Conservation (phyloP, 805 yeast genomes). For the Teunomyces pallodes region DNA sequence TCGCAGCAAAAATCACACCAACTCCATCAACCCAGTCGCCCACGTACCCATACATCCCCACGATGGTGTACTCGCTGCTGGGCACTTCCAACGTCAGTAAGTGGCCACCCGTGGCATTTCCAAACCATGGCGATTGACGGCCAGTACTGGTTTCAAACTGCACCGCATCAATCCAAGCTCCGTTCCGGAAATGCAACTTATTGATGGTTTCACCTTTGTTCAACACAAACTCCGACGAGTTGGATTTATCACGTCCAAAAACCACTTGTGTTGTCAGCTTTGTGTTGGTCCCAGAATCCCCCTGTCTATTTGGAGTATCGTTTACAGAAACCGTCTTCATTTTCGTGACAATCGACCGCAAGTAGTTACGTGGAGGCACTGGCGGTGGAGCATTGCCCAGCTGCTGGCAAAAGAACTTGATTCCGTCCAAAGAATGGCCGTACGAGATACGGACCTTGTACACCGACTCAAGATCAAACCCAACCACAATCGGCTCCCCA, state of each 20-base stretch:
- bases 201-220: slow-evolving; percentile 56
- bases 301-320: slow-evolving; percentile 7
- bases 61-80: slow-evolving; percentile 46
- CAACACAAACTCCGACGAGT: slow-evolving; percentile 57
- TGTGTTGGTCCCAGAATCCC: slow-evolving; percentile 50
- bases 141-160: slow-evolving; percentile 65
- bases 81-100: slow-evolving; percentile 63
- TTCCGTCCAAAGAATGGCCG: slow-evolving; percentile 82
- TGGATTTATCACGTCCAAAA: slow-evolving; percentile 53
- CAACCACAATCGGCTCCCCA: slow-evolving; percentile 17
- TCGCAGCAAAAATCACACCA: slow-evolving; percentile 54
- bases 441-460: slow-evolving; percentile 61
- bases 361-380: slow-evolving; percentile 47
- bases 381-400: slow-evolving; percentile 29
- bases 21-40: slow-evolving; percentile 73
- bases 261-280: slow-evolving; percentile 10
- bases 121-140: slow-evolving; percentile 55
- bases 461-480: slow-evolving; percentile 39
- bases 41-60: slow-evolving; percentile 71
- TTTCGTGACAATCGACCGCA: slow-evolving; percentile 5
- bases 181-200: slow-evolving; percentile 65
- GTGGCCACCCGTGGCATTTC: slow-evolving; percentile 65
- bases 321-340: neutral
- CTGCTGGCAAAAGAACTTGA: slow-evolving; percentile 44
- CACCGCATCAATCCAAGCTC: slow-evolving; percentile 88